A percentile compares a stretch with the other conserved stretches of the same genome.
Conservation (phyloP, 805 yeast species). For the Starmera caribaea region DNA sequence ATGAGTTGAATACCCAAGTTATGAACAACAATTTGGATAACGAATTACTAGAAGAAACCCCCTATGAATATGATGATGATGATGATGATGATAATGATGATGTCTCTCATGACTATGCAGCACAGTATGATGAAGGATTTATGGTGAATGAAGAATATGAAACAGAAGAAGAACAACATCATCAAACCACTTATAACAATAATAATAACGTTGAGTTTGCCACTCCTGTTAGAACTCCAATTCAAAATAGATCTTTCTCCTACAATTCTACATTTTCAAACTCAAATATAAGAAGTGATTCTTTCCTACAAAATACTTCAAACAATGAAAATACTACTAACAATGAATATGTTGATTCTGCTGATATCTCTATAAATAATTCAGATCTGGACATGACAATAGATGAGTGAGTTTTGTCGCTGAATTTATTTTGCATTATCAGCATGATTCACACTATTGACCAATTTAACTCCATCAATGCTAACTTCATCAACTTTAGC, state of each 20-base stretch:
- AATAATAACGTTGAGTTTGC: no score
- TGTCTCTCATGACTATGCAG: constrained; percentile 10
- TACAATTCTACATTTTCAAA: not conserved
- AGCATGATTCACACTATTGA: not conserved
- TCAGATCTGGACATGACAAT: constrained; percentile 35
- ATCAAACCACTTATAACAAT: constrained; percentile 1
- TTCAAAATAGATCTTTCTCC: not conserved
- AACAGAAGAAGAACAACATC: constrained; percentile 14
- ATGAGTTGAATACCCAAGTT: constrained; percentile 7
- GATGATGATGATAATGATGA: constrained; percentile 22
- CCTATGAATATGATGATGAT: constrained; percentile 27
- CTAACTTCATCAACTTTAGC: constrained; percentile 62
- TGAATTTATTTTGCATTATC: not conserved
- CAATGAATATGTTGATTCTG: no score
- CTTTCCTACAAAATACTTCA: no score
- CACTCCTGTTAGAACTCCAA: no score
- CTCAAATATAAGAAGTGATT: no score
- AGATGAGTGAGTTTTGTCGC: constrained; percentile 20
- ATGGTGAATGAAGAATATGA: constrained; percentile 30
- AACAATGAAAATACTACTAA: no score
- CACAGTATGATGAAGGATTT: constrained; percentile 17
- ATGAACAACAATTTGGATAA: constrained; percentile 33
- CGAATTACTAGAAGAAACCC: constrained; percentile 27
- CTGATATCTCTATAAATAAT: constrained; percentile 18
- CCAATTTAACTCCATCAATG: constrained; percentile 7